Evolutionary conservation across 1,284 basidiomycete genomes (phyloP).

Genomic region (Puccinia novopanici): DNA sequence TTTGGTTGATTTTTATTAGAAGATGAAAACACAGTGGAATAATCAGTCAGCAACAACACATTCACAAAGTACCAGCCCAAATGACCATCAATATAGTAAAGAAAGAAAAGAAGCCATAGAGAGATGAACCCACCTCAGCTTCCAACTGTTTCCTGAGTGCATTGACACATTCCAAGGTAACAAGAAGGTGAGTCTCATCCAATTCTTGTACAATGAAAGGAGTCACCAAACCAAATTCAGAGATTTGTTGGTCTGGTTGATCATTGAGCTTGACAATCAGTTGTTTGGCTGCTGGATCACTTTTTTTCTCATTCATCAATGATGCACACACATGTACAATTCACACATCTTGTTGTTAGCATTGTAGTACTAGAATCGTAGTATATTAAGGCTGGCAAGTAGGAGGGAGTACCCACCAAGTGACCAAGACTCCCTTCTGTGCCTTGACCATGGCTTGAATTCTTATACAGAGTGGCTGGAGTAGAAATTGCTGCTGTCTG

Average conservation of each 20-base stretch:
- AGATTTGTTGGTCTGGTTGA: slow-evolving; percentile 51
- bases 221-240: slow-evolving; percentile 33
- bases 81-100: background rate
- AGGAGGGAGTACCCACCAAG: background rate
- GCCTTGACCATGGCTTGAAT: background rate
- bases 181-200: slow-evolving; percentile 59
- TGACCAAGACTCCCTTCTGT: background rate
- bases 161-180: slow-evolving; percentile 55
- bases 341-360: background rate
- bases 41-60: background rate
- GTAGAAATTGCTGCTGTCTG: too few species aligned
- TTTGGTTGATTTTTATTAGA: background rate
- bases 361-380: too few species aligned
- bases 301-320: slow-evolving; percentile 50
- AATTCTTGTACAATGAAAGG: slow-evolving; percentile 58
- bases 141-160: slow-evolving; percentile 55
- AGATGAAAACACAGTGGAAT: background rate
- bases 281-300: slow-evolving; percentile 59
- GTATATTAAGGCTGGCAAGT: background rate
- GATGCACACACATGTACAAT: background rate
- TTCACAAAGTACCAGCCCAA: background rate
- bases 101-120: too few species aligned
- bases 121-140: slow-evolving; percentile 58
- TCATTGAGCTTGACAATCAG: slow-evolving; percentile 58
- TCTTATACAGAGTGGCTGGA: too few species aligned